Base-by-base conservation (phyloP, 1,284 basidiomycete genomes). In the Meira miltonrushii region DNA sequence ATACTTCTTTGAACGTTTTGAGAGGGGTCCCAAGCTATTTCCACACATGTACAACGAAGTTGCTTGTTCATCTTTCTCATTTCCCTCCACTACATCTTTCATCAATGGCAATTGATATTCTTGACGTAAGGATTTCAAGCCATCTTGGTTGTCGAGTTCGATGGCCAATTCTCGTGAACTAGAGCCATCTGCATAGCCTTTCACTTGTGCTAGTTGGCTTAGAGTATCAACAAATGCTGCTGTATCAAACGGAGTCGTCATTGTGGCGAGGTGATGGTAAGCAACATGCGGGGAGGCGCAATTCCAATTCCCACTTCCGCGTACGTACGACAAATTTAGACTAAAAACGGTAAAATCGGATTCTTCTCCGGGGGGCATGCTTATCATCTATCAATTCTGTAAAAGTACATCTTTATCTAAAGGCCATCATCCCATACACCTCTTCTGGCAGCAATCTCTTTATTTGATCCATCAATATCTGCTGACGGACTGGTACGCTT, bases 21-120 rank as follows among this genome's bases (percentile, higher is more conserved):
- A 85, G 69, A 92, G 82, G 50, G 88, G 83, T 1, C 94, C 94
- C 2, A 98, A 84, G 46, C 92, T 96, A 81, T 99, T 98, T 48
- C 94, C 95, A 79, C 91, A 95, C 54, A 99, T 86, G 79, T 98
- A 99, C 43, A 87, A 85, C 4, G 55, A 48, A 13, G 46, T 48
- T 3, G 15, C 15, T 12, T 46, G 15, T 11, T 13, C 12, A 48
- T 48, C 46, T 48, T 6, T 48, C 12, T n/a, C 46, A 25, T 23
- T 48, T n/a, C 46, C 25, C 12, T 21, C 23, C 5, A 21, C 25
- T 48, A 28, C 50, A 19, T 15, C 50, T 21, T 19, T 33, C 50
- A 53, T 39, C 28, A 33, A 33, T 2, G 50, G 50, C 8, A 53
- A 12, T 19, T 13, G 19, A 33, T 53, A 53, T 25, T 53, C 50